These are phyloP conservation scores for Chromera velia DNA, from an alignment of 73 alveolate species.

Conservation along the genomic window DNA sequence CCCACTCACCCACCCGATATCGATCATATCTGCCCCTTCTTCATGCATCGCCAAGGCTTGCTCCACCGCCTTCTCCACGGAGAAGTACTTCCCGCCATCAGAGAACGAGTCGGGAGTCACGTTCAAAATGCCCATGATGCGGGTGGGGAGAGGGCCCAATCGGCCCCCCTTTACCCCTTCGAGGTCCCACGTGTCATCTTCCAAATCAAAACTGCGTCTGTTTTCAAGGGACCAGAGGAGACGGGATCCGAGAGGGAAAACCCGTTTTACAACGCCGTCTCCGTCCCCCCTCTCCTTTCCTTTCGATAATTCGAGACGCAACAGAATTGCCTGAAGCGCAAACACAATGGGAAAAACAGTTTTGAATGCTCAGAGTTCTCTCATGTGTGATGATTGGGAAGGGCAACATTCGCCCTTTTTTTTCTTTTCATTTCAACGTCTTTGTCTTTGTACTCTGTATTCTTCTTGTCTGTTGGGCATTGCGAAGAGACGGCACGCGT, in stretches of 20 bases:
- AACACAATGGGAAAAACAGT: not conserved
- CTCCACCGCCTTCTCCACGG: not conserved
- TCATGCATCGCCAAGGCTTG: not conserved
- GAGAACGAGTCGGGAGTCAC: not conserved
- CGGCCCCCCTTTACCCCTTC: no score
- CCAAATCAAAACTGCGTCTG: no score
- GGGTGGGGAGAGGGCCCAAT: no score
- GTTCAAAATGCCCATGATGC: not conserved
- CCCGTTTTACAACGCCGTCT: no score
- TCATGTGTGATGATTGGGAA: not conserved
- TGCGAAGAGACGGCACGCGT: not conserved
- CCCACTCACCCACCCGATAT: not conserved
- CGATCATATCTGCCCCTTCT: not conserved
- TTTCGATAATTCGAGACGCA: no score
- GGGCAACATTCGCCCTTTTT: not conserved
- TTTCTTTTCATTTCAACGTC: no score
- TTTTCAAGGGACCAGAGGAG: no score
- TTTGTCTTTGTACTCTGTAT: no score
- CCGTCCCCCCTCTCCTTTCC: not conserved
- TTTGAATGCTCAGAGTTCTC: no score
- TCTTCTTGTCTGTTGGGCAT: not conserved
- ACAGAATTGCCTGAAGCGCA: not conserved
- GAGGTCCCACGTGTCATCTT: no score
- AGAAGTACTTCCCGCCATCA: not conserved
- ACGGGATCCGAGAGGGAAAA: no score